These are phyloP conservation scores for Penicillium nucicola DNA, from an alignment of 495 filamentous ascomycete genomes.

Conservation along the genomic window DNA sequence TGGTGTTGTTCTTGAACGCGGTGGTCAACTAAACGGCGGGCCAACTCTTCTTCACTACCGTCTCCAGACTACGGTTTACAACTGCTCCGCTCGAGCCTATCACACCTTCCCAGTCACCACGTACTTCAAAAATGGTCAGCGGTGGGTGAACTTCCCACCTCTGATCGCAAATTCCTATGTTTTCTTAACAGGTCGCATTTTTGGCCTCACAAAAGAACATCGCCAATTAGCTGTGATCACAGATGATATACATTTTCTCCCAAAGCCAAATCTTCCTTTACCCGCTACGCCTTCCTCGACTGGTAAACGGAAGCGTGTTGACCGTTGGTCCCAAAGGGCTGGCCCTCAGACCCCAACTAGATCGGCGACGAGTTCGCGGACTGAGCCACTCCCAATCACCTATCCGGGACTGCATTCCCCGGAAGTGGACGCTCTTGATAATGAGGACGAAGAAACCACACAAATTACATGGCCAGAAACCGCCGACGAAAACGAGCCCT, in stretches of 20 bases:
- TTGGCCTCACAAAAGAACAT: slow-evolving; percentile 15
- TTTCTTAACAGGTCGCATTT: slow-evolving; percentile 12
- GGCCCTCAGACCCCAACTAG: neutral
- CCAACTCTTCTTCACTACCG: slow-evolving; percentile 11
- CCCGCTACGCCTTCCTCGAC: slow-evolving; percentile 3
- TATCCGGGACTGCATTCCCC: too few relatives aligned
- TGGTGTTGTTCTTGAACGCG: slow-evolving; percentile 3
- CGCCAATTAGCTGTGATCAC: slow-evolving; percentile 12
- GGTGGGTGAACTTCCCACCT: slow-evolving; percentile 10
- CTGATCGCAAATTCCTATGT: neutral
- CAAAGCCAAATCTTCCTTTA: neutral
- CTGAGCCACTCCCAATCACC: neutral
- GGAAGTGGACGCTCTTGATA: neutral
- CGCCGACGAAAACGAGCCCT: neutral
- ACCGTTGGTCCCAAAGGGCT: slow-evolving; percentile 9
- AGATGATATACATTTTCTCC: slow-evolving; percentile 18
- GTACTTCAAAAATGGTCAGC: slow-evolving; percentile 14
- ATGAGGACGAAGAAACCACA: neutral
- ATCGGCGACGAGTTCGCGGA: neutral
- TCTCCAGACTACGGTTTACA: slow-evolving; percentile 14
- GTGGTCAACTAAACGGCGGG: slow-evolving; percentile 9
- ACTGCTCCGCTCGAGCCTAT: slow-evolving; percentile 1
- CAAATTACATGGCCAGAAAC: neutral
- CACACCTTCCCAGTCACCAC: slow-evolving; percentile 13
- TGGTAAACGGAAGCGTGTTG: slow-evolving; percentile 5